Conservation (phyloP, 2,329 filamentous ascomycete genomes). For the Periconia digitata region DNA sequence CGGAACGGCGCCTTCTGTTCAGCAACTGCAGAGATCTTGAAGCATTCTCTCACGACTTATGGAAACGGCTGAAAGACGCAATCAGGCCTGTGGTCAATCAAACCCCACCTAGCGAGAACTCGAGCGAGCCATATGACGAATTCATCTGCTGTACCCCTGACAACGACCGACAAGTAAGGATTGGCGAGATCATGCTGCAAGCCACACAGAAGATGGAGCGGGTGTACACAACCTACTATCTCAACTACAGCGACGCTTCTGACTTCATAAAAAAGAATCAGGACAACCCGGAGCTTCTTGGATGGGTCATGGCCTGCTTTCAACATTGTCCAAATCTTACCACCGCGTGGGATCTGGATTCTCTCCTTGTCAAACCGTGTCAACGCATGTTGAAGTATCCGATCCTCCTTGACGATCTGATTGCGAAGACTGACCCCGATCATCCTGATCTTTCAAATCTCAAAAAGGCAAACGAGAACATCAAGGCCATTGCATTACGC, state of each 20-base stretch:
- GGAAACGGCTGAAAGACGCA: constrained; percentile 77
- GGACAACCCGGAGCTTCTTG: constrained; percentile 58
- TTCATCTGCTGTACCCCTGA: constrained; percentile 41
- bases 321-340: constrained; percentile 91
- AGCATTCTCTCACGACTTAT: constrained; percentile 77
- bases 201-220: constrained; percentile 63
- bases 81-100: constrained; percentile 72
- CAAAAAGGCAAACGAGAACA: constrained; percentile 70
- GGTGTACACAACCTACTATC: constrained; percentile 65
- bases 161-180: constrained; percentile 59
- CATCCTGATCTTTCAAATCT: constrained; percentile 80
- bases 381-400: constrained; percentile 94
- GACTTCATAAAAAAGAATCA: constrained; percentile 61
- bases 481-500: constrained; percentile 60
- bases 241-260: constrained; percentile 66
- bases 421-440: constrained; percentile 75
- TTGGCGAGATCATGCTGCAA: constrained; percentile 61
- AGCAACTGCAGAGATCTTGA: constrained; percentile 91
- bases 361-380: constrained; percentile 94
- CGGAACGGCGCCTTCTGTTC: constrained; percentile 88
- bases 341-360: constrained; percentile 91
- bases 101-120: constrained; percentile 3
- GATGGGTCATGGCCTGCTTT: constrained; percentile 93
- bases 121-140: constrained; percentile 27
- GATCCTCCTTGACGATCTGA: constrained; percentile 76